These are phyloP conservation scores for Rhodotorula graminis DNA, from an alignment of 768 basidiomycete genomes.

Conservation along the genomic window DNA sequence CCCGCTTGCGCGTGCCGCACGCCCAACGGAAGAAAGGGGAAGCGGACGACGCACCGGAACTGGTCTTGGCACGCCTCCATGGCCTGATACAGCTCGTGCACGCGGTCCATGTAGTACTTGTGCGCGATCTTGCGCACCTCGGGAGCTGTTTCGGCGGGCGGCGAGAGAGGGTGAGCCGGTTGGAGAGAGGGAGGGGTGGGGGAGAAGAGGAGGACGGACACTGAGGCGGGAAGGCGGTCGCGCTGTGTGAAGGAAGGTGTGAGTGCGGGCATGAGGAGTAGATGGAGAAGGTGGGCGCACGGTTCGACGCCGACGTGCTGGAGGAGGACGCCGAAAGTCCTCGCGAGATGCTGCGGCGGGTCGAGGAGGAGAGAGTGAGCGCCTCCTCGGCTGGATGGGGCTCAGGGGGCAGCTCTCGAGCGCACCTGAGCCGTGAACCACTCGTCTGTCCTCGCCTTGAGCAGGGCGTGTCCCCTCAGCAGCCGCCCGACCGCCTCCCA, in stretches of 20 bases:
- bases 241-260: neutral
- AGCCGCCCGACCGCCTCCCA: neutral
- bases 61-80: constrained; percentile 33
- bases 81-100: constrained; percentile 21
- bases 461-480: constrained; percentile 19
- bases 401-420: neutral
- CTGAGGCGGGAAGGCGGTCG: neutral
- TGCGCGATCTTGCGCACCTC: constrained; percentile 29
- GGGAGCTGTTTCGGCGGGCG: neutral
- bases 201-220: neutral
- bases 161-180: neutral
- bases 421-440: constrained; percentile 28
- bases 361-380: neutral
- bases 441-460: neutral
- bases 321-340: neutral
- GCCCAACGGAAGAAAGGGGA: no score
- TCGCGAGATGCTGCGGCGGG: neutral
- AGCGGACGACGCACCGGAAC: constrained; percentile 29
- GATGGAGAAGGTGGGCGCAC: neutral
- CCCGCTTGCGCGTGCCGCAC: no score
- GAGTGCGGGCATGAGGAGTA: neutral
- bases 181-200: neutral
- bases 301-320: neutral
- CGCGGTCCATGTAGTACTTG: constrained; percentile 36
- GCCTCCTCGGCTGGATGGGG: neutral